These are phyloP conservation scores for Annulohypoxylon truncatum DNA, from an alignment of 2,329 filamentous ascomycete genomes.

Conservation along the genomic window DNA sequence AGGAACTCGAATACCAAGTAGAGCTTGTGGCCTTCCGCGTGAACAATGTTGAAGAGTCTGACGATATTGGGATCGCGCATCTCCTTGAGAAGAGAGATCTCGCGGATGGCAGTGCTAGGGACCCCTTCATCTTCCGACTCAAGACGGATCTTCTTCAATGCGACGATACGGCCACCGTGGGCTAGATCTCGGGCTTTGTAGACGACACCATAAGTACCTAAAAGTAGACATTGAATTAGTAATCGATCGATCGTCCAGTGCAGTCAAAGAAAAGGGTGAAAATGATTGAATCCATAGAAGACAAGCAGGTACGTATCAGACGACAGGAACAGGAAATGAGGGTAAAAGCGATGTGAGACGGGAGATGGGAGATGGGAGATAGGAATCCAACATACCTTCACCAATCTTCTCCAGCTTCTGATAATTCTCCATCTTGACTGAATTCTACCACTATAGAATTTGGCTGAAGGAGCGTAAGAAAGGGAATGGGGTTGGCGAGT, in stretches of 20 bases:
- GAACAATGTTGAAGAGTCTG: conserved; percentile 88
- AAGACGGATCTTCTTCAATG: conserved; percentile 93
- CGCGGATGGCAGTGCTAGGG: conserved; percentile 90
- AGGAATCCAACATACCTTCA: conserved; percentile 71
- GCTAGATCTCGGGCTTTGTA: conserved; percentile 92
- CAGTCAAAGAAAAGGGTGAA: not conserved
- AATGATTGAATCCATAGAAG: not conserved
- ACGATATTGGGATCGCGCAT: conserved; percentile 95
- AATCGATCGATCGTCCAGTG: not conserved
- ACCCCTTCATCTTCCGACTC: conserved; percentile 96
- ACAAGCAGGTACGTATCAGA: not conserved
- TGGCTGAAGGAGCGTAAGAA: conserved; percentile 26
- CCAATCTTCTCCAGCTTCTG: conserved; percentile 97
- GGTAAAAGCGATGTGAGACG: conserved; percentile 13
- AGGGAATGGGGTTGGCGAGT: conserved; percentile 1
- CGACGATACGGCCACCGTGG: conserved; percentile 85
- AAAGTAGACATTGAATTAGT: conserved; percentile 19
- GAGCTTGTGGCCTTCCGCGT: conserved; percentile 93
- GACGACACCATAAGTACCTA: conserved; percentile 93
- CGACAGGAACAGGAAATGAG: conserved; percentile 4
- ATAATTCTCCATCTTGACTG: conserved; percentile 84
- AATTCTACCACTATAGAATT: conserved; percentile 13
- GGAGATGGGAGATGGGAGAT: not conserved
- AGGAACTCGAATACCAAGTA: conserved; percentile 95
- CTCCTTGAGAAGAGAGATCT: conserved; percentile 94